Evolutionary conservation across 805 yeast genomes (phyloP).

Genomic region (Danielia oregonensis): DNA sequence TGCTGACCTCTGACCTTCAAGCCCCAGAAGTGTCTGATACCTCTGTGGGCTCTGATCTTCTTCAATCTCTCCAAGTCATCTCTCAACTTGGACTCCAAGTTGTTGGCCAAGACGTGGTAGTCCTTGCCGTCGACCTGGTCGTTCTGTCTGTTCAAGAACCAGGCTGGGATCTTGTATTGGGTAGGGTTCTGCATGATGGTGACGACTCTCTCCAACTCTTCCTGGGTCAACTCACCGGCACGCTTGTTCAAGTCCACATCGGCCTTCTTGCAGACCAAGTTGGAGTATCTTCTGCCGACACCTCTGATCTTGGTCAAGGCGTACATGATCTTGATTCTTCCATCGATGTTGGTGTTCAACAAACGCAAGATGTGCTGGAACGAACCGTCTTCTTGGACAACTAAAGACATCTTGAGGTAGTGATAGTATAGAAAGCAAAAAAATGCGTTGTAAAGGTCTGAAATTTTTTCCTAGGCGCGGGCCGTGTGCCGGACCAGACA

Average conservation of each 20-base stretch:
- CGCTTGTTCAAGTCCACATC: constrained; percentile 97
- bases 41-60: constrained; percentile 99
- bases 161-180: constrained; percentile 98
- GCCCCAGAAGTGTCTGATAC: constrained; percentile 99
- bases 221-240: constrained; percentile 99
- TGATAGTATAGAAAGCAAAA: constrained; percentile 11
- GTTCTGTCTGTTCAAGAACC: constrained; percentile 97
- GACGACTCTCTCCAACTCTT: constrained; percentile 99
- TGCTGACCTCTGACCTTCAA: constrained; percentile 99
- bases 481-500: constrained; percentile 8
- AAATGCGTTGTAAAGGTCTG: constrained; percentile 11
- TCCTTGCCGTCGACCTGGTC: constrained; percentile 99
- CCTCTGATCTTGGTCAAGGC: constrained; percentile 99
- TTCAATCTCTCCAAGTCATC: constrained; percentile 99
- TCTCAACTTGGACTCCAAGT: constrained; percentile 98
- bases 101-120: constrained; percentile 98
- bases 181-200: constrained; percentile 99
- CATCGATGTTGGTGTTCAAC: constrained; percentile 99
- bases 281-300: constrained; percentile 99
- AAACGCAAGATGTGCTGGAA: constrained; percentile 99
- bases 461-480: constrained; percentile 16
- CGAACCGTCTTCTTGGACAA: constrained; percentile 97
- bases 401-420: constrained; percentile 87
- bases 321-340: constrained; percentile 99
- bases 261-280: constrained; percentile 99